These are phyloP conservation scores for Cryptococcus jaspeensis DNA, from an alignment of 1,284 basidiomycete genomes.

Conservation along the genomic window DNA sequence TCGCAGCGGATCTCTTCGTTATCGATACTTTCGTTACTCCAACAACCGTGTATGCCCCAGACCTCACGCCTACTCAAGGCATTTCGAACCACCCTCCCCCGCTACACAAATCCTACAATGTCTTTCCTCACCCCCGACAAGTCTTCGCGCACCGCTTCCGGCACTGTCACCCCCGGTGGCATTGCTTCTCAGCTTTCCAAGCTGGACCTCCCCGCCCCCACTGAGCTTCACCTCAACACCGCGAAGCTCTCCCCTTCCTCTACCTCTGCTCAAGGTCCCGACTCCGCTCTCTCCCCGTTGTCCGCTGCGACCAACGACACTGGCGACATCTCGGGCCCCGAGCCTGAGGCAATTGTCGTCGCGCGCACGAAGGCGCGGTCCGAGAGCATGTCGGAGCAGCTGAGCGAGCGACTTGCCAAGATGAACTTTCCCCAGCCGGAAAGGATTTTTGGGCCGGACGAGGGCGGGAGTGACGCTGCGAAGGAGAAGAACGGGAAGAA, in stretches of 20 bases:
- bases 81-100: neutral
- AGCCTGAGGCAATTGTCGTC: constrained; percentile 47
- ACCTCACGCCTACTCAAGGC: constrained; percentile 12
- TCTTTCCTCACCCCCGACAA: constrained; percentile 29
- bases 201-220: constrained; percentile 48
- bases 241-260: constrained; percentile 11
- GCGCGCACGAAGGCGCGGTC: constrained; percentile 37
- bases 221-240: constrained; percentile 33
- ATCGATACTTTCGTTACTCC: no score
- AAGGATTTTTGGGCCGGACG: constrained; percentile 48
- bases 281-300: constrained; percentile 11
- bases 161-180: constrained; percentile 43
- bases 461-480: constrained; percentile 25
- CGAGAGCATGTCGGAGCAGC: constrained; percentile 48
- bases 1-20: no score
- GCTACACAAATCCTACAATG: constrained; percentile 12
- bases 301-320: constrained; percentile 14
- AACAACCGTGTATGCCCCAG: constrained; percentile 11
- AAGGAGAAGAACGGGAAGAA: constrained; percentile 16
- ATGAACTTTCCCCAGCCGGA: constrained; percentile 53
- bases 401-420: constrained; percentile 38
- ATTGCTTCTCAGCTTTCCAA: constrained; percentile 49
- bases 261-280: constrained; percentile 6
- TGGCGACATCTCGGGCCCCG: constrained; percentile 45
- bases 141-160: constrained; percentile 12